A percentile compares a stretch with the other conserved stretches of the same genome.
Conservation (phyloP, 345 rosid genomes). For the Jatropha curcas region DNA sequence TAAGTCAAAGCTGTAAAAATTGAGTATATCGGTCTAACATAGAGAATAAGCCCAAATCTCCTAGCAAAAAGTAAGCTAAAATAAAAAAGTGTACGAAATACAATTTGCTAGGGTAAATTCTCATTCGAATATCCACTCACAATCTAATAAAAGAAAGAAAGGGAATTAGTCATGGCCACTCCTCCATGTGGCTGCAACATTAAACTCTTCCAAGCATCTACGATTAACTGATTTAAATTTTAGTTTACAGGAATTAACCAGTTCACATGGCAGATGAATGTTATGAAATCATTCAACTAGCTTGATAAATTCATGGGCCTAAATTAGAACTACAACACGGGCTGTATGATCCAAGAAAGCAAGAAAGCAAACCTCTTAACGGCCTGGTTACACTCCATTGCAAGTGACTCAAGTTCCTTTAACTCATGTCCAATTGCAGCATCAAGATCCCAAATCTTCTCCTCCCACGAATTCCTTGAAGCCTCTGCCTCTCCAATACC, state of each 20-base stretch:
- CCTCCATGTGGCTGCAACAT: neutral
- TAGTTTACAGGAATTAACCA: neutral
- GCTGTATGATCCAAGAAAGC: too few species aligned
- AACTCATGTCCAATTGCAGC: conserved; percentile 42
- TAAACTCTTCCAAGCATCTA: neutral
- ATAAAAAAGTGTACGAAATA: neutral
- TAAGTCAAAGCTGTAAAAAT: neutral
- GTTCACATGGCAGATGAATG: neutral
- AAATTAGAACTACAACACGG: neutral
- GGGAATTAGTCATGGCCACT: neutral
- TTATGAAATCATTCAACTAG: neutral
- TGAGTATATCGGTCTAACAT: too few species aligned
- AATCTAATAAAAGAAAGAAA: neutral
- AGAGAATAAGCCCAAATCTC: too few species aligned
- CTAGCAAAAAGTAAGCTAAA: too few species aligned
- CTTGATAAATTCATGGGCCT: neutral
- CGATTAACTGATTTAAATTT: neutral
- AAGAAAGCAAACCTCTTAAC: conserved; percentile 50
- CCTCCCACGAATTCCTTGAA: conserved; percentile 72
- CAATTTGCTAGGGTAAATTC: neutral
- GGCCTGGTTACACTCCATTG: conserved; percentile 78
- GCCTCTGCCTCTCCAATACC: conserved; percentile 63
- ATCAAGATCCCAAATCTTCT: conserved; percentile 78
- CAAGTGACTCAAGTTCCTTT: conserved; percentile 65
- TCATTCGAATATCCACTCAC: conserved; percentile 7